These are phyloP conservation scores for Penicillium sp. DNA, from an alignment of 2,329 filamentous ascomycete species.

Conservation along the genomic window DNA sequence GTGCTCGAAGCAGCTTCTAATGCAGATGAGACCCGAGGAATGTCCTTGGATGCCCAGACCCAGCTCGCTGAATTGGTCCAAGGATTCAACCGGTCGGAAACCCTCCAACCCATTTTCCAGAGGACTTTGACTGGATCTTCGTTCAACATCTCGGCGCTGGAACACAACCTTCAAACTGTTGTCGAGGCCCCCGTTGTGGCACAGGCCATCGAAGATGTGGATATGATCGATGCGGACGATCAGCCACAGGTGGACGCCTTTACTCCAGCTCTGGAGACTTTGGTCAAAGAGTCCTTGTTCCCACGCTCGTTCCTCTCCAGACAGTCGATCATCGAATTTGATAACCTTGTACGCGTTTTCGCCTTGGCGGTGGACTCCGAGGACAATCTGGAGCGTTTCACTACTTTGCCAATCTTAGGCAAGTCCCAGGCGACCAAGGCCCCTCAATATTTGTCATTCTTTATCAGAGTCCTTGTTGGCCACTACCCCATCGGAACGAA, in stretches of 20 bases:
- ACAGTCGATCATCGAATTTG: slow-evolving; percentile 33
- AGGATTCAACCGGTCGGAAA: slow-evolving; percentile 59
- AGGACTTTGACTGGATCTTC: slow-evolving; percentile 64
- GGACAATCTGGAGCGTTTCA: slow-evolving; percentile 32
- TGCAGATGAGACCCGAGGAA: slow-evolving; percentile 47
- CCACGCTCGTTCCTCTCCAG: slow-evolving; percentile 38
- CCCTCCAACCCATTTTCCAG: slow-evolving; percentile 62
- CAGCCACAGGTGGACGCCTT: slow-evolving; percentile 29
- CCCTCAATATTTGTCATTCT: slow-evolving; percentile 71
- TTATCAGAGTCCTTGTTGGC: slow-evolving; percentile 71
- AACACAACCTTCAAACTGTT: slow-evolving; percentile 69
- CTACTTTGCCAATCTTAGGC: slow-evolving; percentile 36
- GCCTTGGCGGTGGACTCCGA: slow-evolving; percentile 31
- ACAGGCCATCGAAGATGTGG: slow-evolving; percentile 48
- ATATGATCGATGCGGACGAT: slow-evolving; percentile 46
- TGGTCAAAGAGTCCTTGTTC: slow-evolving; percentile 27
- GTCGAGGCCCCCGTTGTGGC: slow-evolving; percentile 58
- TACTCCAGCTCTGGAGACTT: slow-evolving; percentile 30
- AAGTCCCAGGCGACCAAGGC: slow-evolving; percentile 51
- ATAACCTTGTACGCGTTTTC: slow-evolving; percentile 39
- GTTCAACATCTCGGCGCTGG: slow-evolving; percentile 70
- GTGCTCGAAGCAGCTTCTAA: slow-evolving; percentile 33
- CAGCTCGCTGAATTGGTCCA: slow-evolving; percentile 67
- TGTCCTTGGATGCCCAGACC: slow-evolving; percentile 52
- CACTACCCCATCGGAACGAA: slow-evolving; percentile 67